phyloP scores from a whole-genome alignment of 208 protist genomes.

The Leishmania aethiopica region DNA sequence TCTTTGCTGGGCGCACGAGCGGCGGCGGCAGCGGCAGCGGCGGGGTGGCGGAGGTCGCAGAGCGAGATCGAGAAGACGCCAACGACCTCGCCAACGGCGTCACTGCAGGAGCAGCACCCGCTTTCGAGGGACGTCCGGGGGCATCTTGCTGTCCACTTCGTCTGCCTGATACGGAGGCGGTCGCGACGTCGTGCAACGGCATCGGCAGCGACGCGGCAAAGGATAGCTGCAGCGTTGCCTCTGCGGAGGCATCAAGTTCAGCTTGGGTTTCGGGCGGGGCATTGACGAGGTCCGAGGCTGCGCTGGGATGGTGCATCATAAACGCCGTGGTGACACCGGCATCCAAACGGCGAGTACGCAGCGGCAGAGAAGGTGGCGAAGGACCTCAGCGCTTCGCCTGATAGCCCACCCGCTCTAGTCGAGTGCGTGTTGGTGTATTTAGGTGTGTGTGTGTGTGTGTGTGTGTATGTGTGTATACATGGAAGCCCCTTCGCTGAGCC shows the following conservation, averaged over 20 bases:
- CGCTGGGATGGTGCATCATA: background rate
- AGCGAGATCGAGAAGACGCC: background rate
- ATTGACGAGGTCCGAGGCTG: background rate
- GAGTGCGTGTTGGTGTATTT: too few species aligned
- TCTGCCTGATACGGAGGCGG: background rate
- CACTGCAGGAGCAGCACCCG: background rate
- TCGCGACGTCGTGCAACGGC: too few species aligned
- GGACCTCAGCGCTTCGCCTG: background rate
- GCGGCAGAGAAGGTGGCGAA: background rate
- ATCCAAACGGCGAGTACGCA: background rate
- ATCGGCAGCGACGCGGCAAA: background rate
- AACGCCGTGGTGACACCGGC: background rate
- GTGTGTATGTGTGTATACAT: too few species aligned
- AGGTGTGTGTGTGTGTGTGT: background rate
- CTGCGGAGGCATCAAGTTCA: background rate
- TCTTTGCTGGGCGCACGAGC: background rate
- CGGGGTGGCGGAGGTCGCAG: background rate
- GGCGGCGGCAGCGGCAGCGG: background rate
- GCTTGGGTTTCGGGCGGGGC: too few species aligned
- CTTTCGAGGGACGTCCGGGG: background rate
- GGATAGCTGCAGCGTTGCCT: background rate
- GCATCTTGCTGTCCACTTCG: background rate
- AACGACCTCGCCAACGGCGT: background rate
- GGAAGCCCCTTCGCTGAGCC: too few species aligned
- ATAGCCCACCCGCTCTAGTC: background rate